Base-by-base conservation (phyloP, 73 alveolate species). In the Durusdinium trenchii region DNA sequence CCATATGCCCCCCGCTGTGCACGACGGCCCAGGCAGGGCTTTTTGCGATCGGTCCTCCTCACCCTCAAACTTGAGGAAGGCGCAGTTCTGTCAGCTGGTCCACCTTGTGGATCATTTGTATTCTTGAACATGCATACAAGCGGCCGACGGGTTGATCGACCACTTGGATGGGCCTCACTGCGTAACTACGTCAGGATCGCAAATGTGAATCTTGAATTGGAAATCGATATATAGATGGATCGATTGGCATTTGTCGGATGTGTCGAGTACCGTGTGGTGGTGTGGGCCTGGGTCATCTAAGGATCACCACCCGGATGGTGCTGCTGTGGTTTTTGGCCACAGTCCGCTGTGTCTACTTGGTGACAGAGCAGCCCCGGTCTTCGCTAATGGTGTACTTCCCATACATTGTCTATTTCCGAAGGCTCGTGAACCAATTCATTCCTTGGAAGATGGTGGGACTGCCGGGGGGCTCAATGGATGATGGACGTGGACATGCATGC, bases 41-140 rank as follows among this genome's bases (percentile, higher is more conserved):
- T 69, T 26, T 50, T 69, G 9, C 83, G 83, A 50, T 69, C 51
- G n/a, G 6, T 69, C 47, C 50, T 69, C 12, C 83, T 69, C 51
- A 35, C 83, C 2, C 50, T 69, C 40, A 28, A 36, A 30, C 83
- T 69, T 46, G 83, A 69, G 83, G 83, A 69, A 69, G 83, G 60
- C 60, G 86, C 40, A 4, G 43, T 42, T 10, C 3, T 76, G 60
- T 38, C 38, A 10, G 54, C 48, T 6, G 86, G 86, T 6, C 86
- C 86, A 26, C 86, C 86, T 3, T 76, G 86, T 36, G 86, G 86
- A 12, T 42, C 60, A 35, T 76, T 76, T 76, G 60, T 76, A 2
- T 76, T 76, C 57, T 12, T 76, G 1, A 76, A 76, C 36, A 18
- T 3, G n/a, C 40, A 52, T 7, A 76, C 86, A 7, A 42, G 60